These are phyloP conservation scores for Oenanthe sinensis DNA, from an alignment of 129 eudicot species.

Conservation along the genomic window DNA sequence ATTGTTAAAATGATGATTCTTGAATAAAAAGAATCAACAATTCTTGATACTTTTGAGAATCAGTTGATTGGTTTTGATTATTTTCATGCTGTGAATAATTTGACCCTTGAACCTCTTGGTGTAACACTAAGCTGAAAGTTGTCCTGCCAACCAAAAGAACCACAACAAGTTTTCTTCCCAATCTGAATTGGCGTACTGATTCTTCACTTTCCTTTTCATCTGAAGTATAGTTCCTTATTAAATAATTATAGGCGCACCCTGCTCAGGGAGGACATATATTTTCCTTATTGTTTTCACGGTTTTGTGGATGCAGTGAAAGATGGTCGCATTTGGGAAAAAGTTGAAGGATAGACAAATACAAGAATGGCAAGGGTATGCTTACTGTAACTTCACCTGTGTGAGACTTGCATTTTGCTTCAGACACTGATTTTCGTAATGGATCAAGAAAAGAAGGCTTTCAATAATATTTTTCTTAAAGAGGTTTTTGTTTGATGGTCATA, in stretches of 20 bases:
- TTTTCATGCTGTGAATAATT: background rate
- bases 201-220: background rate
- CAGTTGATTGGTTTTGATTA: background rate
- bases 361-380: conserved; percentile 89
- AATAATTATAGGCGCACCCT: background rate
- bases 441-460: background rate
- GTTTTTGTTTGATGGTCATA: background rate
- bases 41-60: background rate
- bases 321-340: conserved; percentile 98
- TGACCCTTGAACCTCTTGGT: background rate
- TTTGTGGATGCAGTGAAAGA: conserved; percentile 37
- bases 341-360: conserved; percentile 88
- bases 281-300: background rate
- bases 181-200: background rate
- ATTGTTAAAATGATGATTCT: too few species aligned
- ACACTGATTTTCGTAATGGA: background rate
- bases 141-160: background rate
- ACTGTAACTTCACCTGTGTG: background rate
- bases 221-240: background rate
- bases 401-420: background rate
- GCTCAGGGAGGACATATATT: background rate
- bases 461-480: background rate
- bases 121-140: background rate
- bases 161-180: background rate
- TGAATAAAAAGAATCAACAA: too few species aligned